Conservation (phyloP, 2,329 filamentous ascomycete species). For the Penicillium oxalicum region DNA sequence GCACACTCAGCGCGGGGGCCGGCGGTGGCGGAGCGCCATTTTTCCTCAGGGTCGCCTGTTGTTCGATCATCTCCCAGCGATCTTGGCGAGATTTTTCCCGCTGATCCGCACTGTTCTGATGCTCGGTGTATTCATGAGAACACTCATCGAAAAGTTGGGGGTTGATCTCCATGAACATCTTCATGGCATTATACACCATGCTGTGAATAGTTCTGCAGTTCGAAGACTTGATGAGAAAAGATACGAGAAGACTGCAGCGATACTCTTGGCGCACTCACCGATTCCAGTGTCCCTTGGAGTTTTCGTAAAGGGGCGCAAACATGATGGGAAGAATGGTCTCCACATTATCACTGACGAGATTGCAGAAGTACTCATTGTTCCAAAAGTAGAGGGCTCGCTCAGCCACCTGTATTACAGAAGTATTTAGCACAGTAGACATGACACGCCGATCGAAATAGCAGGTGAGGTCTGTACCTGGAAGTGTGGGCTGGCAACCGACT, state of each 20-base stretch:
- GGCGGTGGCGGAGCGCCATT: constrained; percentile 37
- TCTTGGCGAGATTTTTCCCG: constrained; percentile 74
- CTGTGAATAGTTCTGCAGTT: constrained; percentile 85
- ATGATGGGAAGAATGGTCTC: constrained; percentile 98
- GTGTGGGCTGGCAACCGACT: constrained; percentile 95
- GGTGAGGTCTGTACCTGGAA: constrained; percentile 61
- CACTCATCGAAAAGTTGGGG: constrained; percentile 97
- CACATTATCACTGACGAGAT: constrained; percentile 96
- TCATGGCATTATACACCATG: constrained; percentile 99
- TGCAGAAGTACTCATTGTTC: constrained; percentile 99
- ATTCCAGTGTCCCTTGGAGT: constrained; percentile 99
- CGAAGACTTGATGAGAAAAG: constrained; percentile 27
- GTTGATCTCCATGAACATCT: constrained; percentile 99
- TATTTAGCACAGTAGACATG: neutral
- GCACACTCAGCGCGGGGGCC: constrained; percentile 40
- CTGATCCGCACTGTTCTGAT: constrained; percentile 85
- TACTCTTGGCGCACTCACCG: constrained; percentile 54
- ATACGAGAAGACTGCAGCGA: neutral
- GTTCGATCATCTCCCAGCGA: constrained; percentile 81
- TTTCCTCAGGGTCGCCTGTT: constrained; percentile 69
- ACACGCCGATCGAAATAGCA: neutral
- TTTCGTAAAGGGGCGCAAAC: constrained; percentile 97
- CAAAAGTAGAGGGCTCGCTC: constrained; percentile 98
- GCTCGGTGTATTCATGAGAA: constrained; percentile 94
- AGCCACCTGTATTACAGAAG: constrained; percentile 56